A percentile compares a stretch with the other conserved stretches of the same genome.
phyloP scores from a whole-genome alignment of 2,329 filamentous ascomycete species.

The Stemphylium lycopersici region DNA sequence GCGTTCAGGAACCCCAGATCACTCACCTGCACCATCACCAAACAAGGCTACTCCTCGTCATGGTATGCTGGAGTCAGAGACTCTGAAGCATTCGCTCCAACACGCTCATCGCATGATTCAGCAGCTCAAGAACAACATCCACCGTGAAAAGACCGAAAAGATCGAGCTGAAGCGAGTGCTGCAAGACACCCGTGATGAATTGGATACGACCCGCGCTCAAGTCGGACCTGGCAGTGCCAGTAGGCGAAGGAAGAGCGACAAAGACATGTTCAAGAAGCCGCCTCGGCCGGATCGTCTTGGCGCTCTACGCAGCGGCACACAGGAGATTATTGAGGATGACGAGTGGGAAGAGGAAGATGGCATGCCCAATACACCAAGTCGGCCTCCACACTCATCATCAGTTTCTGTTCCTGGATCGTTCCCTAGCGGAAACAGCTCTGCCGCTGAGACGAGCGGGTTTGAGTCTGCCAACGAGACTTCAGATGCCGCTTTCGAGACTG shows the following conservation, averaged over 20 bases:
- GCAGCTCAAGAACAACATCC: slow-evolving; percentile 90
- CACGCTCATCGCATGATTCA: slow-evolving; percentile 98
- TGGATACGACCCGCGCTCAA: slow-evolving; percentile 70
- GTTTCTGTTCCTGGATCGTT: slow-evolving; percentile 41
- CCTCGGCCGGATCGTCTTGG: slow-evolving; percentile 76
- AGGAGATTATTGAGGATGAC: slow-evolving; percentile 80
- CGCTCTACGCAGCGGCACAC: slow-evolving; percentile 71
- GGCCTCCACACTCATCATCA: slow-evolving; percentile 34
- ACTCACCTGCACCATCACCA: slow-evolving; percentile 88
- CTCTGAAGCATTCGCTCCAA: slow-evolving; percentile 88
- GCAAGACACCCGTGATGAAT: slow-evolving; percentile 90
- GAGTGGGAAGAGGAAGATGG: slow-evolving; percentile 82
- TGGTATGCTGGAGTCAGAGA: slow-evolving; percentile 91
- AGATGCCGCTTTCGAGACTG: slow-evolving; percentile 71
- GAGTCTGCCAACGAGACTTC: slow-evolving; percentile 79
- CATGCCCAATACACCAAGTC: slow-evolving; percentile 61
- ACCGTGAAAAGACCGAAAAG: slow-evolving; percentile 98
- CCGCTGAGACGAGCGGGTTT: slow-evolving; percentile 53
- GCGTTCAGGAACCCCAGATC: slow-evolving; percentile 73
- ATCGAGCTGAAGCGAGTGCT: slow-evolving; percentile 93
- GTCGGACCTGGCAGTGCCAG: slow-evolving; percentile 52
- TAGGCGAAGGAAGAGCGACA: slow-evolving; percentile 63
- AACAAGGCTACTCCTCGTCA: slow-evolving; percentile 91
- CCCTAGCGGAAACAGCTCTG: slow-evolving; percentile 41
- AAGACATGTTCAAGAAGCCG: slow-evolving; percentile 76